These are phyloP conservation scores for Phialemoniopsis sp. DNA, from an alignment of 2,329 filamentous ascomycete species.

Conservation along the genomic window DNA sequence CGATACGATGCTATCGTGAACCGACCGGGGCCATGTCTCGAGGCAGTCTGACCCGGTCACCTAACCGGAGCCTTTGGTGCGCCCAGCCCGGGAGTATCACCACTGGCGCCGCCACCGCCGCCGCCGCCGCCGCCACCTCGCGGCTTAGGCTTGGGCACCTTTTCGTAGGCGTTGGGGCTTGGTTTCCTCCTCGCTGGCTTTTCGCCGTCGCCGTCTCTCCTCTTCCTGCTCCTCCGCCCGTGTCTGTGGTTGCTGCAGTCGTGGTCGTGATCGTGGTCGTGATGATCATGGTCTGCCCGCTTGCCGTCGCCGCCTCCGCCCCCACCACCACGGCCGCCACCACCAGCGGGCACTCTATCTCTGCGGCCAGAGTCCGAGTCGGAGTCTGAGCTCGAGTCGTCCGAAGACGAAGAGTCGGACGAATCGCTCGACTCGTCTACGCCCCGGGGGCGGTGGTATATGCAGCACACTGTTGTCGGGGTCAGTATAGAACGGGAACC, in stretches of 20 bases:
- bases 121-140: constrained; percentile 4
- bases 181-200: constrained; percentile 47
- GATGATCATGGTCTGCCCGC: constrained; percentile 31
- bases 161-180: constrained; percentile 81
- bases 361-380: constrained; percentile 40
- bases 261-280: constrained; percentile 29
- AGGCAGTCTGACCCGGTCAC: too few species aligned
- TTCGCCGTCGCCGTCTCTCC: constrained; percentile 25
- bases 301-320: constrained; percentile 18
- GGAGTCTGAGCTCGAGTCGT: constrained; percentile 43
- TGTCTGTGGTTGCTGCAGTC: constrained; percentile 18
- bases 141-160: constrained; percentile 53
- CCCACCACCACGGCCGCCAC: constrained; percentile 12
- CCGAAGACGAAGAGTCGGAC: constrained; percentile 49
- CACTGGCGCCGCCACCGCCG: background rate
- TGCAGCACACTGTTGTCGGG: constrained; percentile 78
- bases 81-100: background rate
- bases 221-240: constrained; percentile 9
- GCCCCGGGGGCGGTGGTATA: constrained; percentile 83
- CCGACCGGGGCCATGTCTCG: too few species aligned
- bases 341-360: constrained; percentile 21
- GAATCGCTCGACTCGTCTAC: constrained; percentile 75
- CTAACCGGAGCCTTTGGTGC: too few species aligned
- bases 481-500: too few species aligned
- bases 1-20: too few species aligned